Evolutionary conservation across 1,284 basidiomycete genomes (phyloP).

Genomic region (Puccinia polysora): DNA sequence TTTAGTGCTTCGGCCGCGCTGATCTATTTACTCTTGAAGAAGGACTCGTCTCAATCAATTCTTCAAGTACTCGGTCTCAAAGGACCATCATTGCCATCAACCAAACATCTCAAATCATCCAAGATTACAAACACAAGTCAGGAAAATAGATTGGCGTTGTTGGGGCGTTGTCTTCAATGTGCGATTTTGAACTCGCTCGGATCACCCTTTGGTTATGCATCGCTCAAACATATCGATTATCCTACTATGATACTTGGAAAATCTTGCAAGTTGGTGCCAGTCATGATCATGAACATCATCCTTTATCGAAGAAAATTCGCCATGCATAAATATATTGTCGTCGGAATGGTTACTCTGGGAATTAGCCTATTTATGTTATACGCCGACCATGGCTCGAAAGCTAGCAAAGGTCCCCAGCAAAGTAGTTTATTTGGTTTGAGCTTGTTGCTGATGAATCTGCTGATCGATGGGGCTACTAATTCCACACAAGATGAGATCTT

Average conservation of each 20-base stretch:
- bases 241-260: slow-evolving; percentile 98
- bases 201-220: slow-evolving; percentile 89
- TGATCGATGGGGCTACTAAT: slow-evolving; percentile 89
- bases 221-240: slow-evolving; percentile 91
- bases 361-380: slow-evolving; percentile 95
- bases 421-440: slow-evolving; percentile 61
- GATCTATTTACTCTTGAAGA: slow-evolving; percentile 69
- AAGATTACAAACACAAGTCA: slow-evolving; percentile 15
- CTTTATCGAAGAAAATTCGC: slow-evolving; percentile 54
- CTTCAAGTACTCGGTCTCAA: slow-evolving; percentile 62
- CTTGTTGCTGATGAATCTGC: slow-evolving; percentile 76
- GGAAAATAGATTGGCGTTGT: slow-evolving; percentile 56
- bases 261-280: slow-evolving; percentile 95
- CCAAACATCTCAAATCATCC: slow-evolving; percentile 45
- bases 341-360: slow-evolving; percentile 69
- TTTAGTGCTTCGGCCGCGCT: slow-evolving; percentile 74
- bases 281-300: slow-evolving; percentile 86
- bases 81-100: slow-evolving; percentile 46
- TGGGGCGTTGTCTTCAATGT: slow-evolving; percentile 73
- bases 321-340: slow-evolving; percentile 53
- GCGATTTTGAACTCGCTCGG: slow-evolving; percentile 82
- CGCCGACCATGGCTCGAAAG: slow-evolving; percentile 57
- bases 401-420: slow-evolving; percentile 55
- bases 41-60: slow-evolving; percentile 60
- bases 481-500: slow-evolving; percentile 99